phyloP scores from a whole-genome alignment of 768 basidiomycete species.

The Vararia minispora region DNA sequence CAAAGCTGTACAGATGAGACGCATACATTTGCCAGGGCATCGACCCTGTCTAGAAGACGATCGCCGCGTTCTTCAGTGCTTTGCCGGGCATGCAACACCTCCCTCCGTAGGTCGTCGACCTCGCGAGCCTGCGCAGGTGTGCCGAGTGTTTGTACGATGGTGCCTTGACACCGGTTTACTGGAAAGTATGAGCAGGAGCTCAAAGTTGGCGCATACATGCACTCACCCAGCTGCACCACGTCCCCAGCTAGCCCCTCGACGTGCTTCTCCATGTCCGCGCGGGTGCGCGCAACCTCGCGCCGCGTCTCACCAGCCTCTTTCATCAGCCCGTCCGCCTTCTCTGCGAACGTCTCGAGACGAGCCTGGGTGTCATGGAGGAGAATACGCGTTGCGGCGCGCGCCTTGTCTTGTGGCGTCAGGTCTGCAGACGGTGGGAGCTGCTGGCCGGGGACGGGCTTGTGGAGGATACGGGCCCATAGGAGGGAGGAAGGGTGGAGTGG shows the following conservation, averaged over 20 bases:
- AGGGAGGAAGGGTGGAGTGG: not conserved
- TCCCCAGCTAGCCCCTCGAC: constrained; percentile 46
- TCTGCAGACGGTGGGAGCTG: constrained; percentile 34
- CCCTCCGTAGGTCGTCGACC: constrained; percentile 11
- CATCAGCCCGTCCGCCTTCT: constrained; percentile 41
- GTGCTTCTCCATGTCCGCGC: constrained; percentile 48
- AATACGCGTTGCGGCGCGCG: constrained; percentile 59
- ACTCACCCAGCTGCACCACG: constrained; percentile 45
- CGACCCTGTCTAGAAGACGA: constrained; percentile 18
- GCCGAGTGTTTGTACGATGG: constrained; percentile 48
- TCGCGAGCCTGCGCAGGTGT: constrained; percentile 36
- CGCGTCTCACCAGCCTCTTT: constrained; percentile 39
- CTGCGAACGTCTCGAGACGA: constrained; percentile 57
- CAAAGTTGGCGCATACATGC: constrained; percentile 14
- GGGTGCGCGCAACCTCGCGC: constrained; percentile 39
- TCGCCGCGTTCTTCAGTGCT: constrained; percentile 13
- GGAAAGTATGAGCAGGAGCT: constrained; percentile 5
- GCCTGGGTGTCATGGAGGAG: constrained; percentile 66
- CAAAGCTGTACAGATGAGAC: constrained; percentile 3
- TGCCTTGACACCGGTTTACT: constrained; percentile 57
- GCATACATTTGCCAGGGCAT: constrained; percentile 10
- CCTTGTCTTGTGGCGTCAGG: constrained; percentile 42
- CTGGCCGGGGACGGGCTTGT: constrained; percentile 25
- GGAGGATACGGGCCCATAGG: not conserved
- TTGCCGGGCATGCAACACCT: constrained; percentile 10